Evolutionary conservation across 768 basidiomycete genomes (phyloP), one percentile per base, ranked within the genome.

Genomic region (Lactarius sanguifluus): DNA sequence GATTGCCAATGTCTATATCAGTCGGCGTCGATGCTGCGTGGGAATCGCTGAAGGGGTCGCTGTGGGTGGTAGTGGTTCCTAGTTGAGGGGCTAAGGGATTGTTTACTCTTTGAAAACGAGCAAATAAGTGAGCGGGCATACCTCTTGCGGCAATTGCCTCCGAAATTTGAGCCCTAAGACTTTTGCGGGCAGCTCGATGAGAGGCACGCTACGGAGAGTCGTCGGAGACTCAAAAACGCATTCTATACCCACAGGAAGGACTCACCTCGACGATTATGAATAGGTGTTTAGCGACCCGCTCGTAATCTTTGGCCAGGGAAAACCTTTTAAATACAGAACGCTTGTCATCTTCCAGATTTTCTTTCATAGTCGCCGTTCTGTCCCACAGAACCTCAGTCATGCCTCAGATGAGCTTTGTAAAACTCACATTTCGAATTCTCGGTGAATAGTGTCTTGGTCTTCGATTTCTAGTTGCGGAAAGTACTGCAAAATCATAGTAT

Each of bases 391-490:
- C n/a, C 5, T 58, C n/a, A 12, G 36, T 55, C 23, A 5, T 8
- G 38, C 16, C 47, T 2, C n/a, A 50, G 2, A 13, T 12, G 54
- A 20, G 16, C 3, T 32, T 32, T 20, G 9, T 9, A 7, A 32
- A 32, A 56, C 40, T 55, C 1, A 45, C 47, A 1, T 1, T 8
- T 0, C 0, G 23, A 32, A 23, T 5, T 13, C 7, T 0, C 0
- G 0, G 1, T 6, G 6, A 45, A 60, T 36, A 3, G 2, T 1
- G 2, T 10, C 0, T 50, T 47, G 59, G 0, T 47, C 30, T 6
- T 0, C 1, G 10, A 34, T 0, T 16, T 16, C 5, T 3, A 65
- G 7, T 5, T 0, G 0, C 23, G 12, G 0, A 50, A 5, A 23
- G 10, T 60, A 9, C 1, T 9, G 34, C 13, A 10, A 18, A 3